Percentiles rank a stretch among this genome's conserved stretches.
These are phyloP conservation scores for Acorus gramineus DNA, from an alignment of 106 monocot species.

Conservation along the genomic window DNA sequence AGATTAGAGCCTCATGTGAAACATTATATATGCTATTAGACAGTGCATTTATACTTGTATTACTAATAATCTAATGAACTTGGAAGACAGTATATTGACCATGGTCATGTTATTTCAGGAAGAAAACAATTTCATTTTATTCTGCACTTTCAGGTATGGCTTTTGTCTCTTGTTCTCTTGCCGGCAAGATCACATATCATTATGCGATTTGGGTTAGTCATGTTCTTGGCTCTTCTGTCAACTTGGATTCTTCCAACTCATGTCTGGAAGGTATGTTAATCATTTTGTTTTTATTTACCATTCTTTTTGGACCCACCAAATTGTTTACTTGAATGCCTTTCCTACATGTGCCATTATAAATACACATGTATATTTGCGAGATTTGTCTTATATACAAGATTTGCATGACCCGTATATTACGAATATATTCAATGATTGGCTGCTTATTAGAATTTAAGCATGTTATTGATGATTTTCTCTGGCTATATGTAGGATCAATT, in stretches of 20 bases:
- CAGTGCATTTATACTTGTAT: no score
- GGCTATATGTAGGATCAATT: conserved; percentile 71
- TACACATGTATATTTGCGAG: no score
- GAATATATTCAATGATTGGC: no score
- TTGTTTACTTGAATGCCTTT: no score
- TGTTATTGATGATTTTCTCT: neutral
- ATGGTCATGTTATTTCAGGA: neutral
- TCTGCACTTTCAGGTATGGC: conserved; percentile 60
- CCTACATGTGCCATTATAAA: no score
- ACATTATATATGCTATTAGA: no score
- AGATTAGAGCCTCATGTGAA: no score
- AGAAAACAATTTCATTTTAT: neutral
- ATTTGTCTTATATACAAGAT: neutral
- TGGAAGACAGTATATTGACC: neutral
- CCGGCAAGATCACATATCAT: conserved; percentile 88
- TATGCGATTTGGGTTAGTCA: conserved; percentile 74
- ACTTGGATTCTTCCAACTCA: conserved; percentile 68
- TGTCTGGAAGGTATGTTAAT: conserved; percentile 57
- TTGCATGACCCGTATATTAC: neutral
- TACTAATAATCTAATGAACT: no score
- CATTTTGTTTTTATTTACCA: neutral
- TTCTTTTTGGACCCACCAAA: no score
- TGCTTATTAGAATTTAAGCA: no score
- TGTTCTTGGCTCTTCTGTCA: conserved; percentile 68
- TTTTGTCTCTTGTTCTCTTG: conserved; percentile 79